Base-by-base conservation (phyloP, 805 yeast species). In the Wickerhamiella sergipiensis region DNA sequence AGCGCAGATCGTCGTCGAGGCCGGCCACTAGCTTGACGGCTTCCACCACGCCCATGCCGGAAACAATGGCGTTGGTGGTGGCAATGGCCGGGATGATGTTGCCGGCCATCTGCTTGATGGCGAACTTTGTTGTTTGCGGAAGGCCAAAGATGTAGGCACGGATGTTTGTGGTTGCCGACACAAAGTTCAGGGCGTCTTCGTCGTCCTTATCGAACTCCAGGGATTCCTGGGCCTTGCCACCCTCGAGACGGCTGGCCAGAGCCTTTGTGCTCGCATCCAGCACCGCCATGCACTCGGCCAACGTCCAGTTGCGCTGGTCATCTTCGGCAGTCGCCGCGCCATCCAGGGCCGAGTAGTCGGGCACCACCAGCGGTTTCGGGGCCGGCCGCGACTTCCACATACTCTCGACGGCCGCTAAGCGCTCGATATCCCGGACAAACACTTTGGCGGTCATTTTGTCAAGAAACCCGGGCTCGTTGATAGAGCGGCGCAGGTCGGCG, bases 61-160 rank as follows among this genome's bases (percentile, higher is more conserved):
- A 88, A 58, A 92, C 81, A 13, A 92, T 82, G 1, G 98, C 97
- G 65, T 92, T 92, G 3, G 97, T 90, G 1, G 98, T 92, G 6
- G 98, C 97, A 58, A 94, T 89, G 0, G 98, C 98, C 0, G 99
- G 98, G 42, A 92, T 92, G 59, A 92, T 92, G 65, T 90, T 92
- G 6, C 99, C 99, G 0, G 98, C 98, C 56, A 90, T 88, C 52
- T 70, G 94, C 64, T 92, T 92, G 54, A 85, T 78, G 53, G 87
- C 95, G 62, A 94, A 92, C 45, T 77, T 78, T 43, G 71, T 68
- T 51, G 81, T 84, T 46, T 85, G 95, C 62, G 83, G 83, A 61
- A 92, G 72, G 0, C 95, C 96, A 65, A 85, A 92, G 59, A 88
- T 82, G 64, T 67, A 82, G 0, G 97, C 96, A 62, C 90, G 81